Evolutionary conservation across 2,329 filamentous ascomycete species (phyloP).

Genomic region (Pseudogymnoascus pannorum): DNA sequence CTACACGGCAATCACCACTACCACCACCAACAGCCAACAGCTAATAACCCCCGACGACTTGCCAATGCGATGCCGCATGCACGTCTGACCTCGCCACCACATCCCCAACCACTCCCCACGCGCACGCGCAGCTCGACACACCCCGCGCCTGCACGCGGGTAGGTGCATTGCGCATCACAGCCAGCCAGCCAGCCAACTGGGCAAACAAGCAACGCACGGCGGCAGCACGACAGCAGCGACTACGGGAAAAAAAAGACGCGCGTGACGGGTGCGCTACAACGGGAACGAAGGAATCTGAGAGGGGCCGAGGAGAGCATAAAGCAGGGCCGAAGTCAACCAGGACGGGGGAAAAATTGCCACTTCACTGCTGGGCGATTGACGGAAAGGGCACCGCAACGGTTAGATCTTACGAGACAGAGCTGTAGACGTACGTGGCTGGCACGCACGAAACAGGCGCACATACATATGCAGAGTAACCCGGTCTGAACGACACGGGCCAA

Average conservation of each 20-base stretch:
- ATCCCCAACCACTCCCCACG: background rate
- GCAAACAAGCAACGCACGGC: background rate
- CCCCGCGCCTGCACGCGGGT: background rate
- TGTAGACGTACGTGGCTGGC: background rate
- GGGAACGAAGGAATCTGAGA: background rate
- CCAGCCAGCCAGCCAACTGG: too few species aligned
- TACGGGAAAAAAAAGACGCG: background rate
- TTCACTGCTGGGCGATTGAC: too few species aligned
- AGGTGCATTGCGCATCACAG: background rate
- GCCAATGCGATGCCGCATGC: background rate
- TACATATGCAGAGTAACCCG: background rate
- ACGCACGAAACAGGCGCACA: background rate
- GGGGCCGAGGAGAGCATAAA: background rate
- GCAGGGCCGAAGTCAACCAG: background rate
- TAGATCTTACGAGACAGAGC: background rate
- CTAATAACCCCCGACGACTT: background rate
- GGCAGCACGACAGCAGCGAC: background rate
- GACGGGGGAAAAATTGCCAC: too few species aligned
- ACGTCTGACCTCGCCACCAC: background rate
- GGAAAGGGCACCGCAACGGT: too few species aligned
- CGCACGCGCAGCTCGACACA: background rate
- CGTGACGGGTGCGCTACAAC: background rate
- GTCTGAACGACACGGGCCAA: background rate
- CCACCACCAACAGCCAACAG: too few species aligned
- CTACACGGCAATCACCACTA: too few species aligned